Evolutionary conservation across 345 rosid species (phyloP).

Genomic region (Corchorus capsularis): DNA sequence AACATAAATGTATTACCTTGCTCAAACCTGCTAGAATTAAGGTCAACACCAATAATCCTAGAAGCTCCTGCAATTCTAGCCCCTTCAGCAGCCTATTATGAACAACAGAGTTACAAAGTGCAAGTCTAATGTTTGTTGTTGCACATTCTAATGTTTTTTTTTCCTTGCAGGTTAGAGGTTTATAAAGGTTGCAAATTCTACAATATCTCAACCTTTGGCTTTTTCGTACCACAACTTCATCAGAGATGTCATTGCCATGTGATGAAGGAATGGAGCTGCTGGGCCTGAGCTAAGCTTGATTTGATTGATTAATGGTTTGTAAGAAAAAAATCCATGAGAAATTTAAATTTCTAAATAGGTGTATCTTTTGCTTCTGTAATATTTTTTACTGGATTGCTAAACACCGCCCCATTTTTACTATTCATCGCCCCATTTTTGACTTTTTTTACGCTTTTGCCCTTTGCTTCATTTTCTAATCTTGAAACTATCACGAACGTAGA

Average conservation of each 20-base stretch:
- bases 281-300: conserved; percentile 67
- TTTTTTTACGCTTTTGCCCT: too few relatives aligned
- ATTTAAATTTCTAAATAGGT: too few relatives aligned
- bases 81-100: conserved; percentile 39
- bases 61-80: conserved; percentile 44
- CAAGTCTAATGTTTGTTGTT: neutral
- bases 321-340: too few relatives aligned
- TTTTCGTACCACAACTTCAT: conserved; percentile 65
- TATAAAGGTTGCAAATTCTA: conserved; percentile 83
- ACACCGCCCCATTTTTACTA: too few relatives aligned
- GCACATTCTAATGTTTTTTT: conserved; percentile 5
- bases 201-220: conserved; percentile 70
- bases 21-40: conserved; percentile 32
- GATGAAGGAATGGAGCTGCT: conserved; percentile 58
- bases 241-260: conserved; percentile 60
- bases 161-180: conserved; percentile 65
- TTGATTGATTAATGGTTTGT: too few relatives aligned
- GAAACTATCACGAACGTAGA: too few relatives aligned
- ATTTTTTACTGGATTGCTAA: too few relatives aligned
- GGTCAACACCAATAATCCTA: conserved; percentile 45
- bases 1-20: conserved; percentile 20
- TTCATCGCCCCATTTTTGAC: too few relatives aligned
- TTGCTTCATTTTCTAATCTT: too few relatives aligned
- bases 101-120: neutral
- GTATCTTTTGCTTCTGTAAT: too few relatives aligned